Evolutionary conservation across 1,139 yeast genomes (phyloP).

Genomic region (Blastobotrys serpentis): DNA sequence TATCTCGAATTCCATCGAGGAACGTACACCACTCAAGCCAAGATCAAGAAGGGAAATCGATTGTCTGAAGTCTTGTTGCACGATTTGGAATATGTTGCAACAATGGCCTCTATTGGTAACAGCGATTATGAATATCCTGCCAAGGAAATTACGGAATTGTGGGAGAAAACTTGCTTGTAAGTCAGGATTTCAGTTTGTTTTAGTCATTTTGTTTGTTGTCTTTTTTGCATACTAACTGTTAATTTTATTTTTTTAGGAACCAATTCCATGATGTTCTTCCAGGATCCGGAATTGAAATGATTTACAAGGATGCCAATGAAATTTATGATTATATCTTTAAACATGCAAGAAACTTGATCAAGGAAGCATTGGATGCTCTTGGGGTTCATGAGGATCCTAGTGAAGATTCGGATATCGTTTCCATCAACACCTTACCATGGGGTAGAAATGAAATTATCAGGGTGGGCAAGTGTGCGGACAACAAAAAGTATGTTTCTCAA

Average conservation of each 20-base stretch:
- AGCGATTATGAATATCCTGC: constrained; percentile 67
- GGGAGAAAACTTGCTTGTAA: constrained; percentile 78
- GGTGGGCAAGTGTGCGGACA: constrained; percentile 31
- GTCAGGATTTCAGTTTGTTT: not conserved
- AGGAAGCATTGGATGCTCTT: constrained; percentile 50
- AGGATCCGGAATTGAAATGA: constrained; percentile 94
- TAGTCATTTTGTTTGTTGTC: not conserved
- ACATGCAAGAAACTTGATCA: constrained; percentile 52
- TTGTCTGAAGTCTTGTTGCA: constrained; percentile 73
- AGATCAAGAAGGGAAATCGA: constrained; percentile 78
- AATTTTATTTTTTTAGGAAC: constrained; percentile 40
- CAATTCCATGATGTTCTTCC: constrained; percentile 98
- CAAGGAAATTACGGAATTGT: constrained; percentile 60
- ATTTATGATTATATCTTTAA: constrained; percentile 61
- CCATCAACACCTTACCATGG: constrained; percentile 71
- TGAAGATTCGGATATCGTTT: constrained; percentile 25
- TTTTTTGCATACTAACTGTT: not conserved
- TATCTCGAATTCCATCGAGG: constrained; percentile 96
- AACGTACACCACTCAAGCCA: constrained; percentile 91
- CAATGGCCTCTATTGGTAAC: constrained; percentile 61
- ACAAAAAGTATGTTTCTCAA: constrained; percentile 16
- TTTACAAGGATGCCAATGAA: constrained; percentile 89
- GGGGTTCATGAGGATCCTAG: constrained; percentile 34
- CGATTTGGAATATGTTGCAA: constrained; percentile 81
- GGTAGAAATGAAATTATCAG: constrained; percentile 54